phyloP scores from a whole-genome alignment of 176 grass and related monocot species.

The Dendrocalamus sinicus region DNA sequence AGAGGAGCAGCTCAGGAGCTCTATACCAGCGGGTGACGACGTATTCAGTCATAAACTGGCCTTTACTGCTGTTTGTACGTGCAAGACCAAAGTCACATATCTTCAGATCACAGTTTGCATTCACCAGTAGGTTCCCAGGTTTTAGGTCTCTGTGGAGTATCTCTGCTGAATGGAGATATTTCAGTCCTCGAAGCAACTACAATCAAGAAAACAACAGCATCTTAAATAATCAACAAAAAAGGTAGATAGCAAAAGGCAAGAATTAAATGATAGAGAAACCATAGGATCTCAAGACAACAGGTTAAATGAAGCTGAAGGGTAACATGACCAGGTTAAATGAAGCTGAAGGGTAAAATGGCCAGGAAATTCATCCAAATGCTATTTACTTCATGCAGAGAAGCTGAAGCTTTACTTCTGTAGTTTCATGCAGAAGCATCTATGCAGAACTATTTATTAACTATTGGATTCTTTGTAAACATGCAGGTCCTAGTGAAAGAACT shows the following conservation, averaged over 20 bases:
- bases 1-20: constrained; percentile 63
- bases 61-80: constrained; percentile 58
- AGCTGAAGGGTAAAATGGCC: neutral
- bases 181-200: constrained; percentile 58
- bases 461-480: constrained; percentile 8
- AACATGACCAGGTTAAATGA: constrained; percentile 1
- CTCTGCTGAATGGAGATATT: constrained; percentile 69
- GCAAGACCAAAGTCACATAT: constrained; percentile 76
- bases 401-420: neutral
- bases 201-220: constrained; percentile 15
- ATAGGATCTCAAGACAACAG: constrained; percentile 1
- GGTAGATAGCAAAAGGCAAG: neutral
- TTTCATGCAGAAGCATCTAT: neutral
- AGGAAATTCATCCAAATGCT: neutral
- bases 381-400: constrained; percentile 19
- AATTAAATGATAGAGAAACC: constrained; percentile 6
- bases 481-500: constrained; percentile 1
- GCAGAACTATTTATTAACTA: neutral
- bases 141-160: constrained; percentile 77
- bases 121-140: constrained; percentile 65
- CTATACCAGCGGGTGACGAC: constrained; percentile 69
- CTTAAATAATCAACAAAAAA: constrained; percentile 16
- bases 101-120: constrained; percentile 70
- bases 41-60: constrained; percentile 73
- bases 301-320: constrained; percentile 12